phyloP scores from a whole-genome alignment of 352 stramenopile genomes.

The Globisporangium ultimum region DNA sequence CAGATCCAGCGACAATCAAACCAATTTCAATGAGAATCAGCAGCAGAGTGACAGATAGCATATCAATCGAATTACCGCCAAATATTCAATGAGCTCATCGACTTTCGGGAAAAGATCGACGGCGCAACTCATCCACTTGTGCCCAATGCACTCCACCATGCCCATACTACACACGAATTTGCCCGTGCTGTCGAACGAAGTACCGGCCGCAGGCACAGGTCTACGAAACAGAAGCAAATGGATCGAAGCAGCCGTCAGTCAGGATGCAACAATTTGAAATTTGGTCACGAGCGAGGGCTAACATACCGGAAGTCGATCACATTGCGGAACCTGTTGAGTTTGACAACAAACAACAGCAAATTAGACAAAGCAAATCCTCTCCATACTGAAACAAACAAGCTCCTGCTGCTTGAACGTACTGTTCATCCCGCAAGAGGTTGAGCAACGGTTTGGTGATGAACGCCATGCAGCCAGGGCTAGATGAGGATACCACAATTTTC shows the following conservation, averaged over 20 bases:
- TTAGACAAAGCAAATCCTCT: no score
- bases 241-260: slow-evolving; percentile 5
- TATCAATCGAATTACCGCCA: slow-evolving; percentile 66
- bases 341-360: slow-evolving; percentile 1
- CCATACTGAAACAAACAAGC: no score
- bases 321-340: slow-evolving; percentile 50
- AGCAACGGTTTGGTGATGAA: slow-evolving; percentile 67
- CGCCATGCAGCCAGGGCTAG: slow-evolving; percentile 63
- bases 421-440: slow-evolving; percentile 51
- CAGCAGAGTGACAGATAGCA: no score
- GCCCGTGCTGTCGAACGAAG: slow-evolving; percentile 42
- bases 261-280: no score
- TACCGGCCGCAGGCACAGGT: slow-evolving; percentile 72
- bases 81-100: slow-evolving; percentile 50
- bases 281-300: not conserved
- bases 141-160: slow-evolving; percentile 66
- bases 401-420: slow-evolving; percentile 27
- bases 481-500: not conserved
- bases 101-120: slow-evolving; percentile 66
- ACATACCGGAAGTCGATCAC: slow-evolving; percentile 59
- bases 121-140: slow-evolving; percentile 78
- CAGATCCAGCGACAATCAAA: no score
- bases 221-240: slow-evolving; percentile 8
- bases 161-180: slow-evolving; percentile 71
- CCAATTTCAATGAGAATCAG: no score